These are phyloP conservation scores for Neurospora cerealis DNA, from an alignment of 495 filamentous ascomycete species.

Conservation along the genomic window DNA sequence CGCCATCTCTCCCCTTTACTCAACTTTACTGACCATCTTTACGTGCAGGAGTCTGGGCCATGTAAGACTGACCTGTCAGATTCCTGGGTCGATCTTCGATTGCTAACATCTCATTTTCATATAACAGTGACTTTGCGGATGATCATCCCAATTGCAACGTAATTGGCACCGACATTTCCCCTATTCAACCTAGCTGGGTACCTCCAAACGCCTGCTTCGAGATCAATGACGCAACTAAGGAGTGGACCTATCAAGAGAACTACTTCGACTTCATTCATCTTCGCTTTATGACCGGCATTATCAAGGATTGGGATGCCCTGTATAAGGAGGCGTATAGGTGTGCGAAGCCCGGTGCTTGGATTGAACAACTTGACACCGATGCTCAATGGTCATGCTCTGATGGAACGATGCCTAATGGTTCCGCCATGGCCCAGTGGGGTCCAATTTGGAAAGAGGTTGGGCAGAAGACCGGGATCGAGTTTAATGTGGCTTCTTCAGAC, in stretches of 20 bases:
- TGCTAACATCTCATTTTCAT: conserved; percentile 4
- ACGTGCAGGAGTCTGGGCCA: background rate
- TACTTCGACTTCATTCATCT: conserved; percentile 47
- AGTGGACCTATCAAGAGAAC: conserved; percentile 34
- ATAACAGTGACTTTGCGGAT: conserved; percentile 26
- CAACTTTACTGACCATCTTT: background rate
- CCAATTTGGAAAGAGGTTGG: background rate
- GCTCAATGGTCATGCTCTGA: background rate
- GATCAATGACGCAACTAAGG: conserved; percentile 39
- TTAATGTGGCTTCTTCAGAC: background rate
- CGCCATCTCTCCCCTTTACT: background rate
- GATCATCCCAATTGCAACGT: conserved; percentile 38
- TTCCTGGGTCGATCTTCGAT: background rate
- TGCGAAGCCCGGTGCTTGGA: conserved; percentile 29
- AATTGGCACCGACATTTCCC: conserved; percentile 50
- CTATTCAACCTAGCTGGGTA: conserved; percentile 39
- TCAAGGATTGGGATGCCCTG: conserved; percentile 39
- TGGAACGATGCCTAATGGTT: background rate
- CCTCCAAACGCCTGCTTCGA: conserved; percentile 37
- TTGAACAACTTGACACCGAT: conserved; percentile 11
- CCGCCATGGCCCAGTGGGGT: background rate
- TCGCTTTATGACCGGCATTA: conserved; percentile 41
- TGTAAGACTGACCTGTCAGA: background rate
- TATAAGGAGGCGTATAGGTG: conserved; percentile 20
- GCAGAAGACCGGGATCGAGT: background rate